A percentile compares a stretch with the other conserved stretches of the same genome.
phyloP scores from a whole-genome alignment of 2,329 filamentous ascomycete genomes.

The Mycogone perniciosa region DNA sequence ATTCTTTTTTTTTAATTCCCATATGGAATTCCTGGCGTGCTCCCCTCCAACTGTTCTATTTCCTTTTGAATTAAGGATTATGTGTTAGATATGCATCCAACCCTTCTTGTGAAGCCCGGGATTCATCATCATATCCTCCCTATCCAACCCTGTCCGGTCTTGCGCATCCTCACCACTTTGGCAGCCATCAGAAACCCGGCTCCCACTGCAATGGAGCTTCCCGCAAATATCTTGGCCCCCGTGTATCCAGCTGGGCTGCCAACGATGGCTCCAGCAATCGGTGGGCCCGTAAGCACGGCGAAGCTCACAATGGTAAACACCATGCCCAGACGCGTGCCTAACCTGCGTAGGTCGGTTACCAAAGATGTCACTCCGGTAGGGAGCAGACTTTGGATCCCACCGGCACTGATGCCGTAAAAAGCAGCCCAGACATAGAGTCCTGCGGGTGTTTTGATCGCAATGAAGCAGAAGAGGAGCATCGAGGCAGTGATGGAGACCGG shows the following conservation, averaged over 20 bases:
- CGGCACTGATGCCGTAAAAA: constrained; percentile 56
- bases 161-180: constrained; percentile 33
- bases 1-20: too few relatives aligned
- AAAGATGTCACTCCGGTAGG: constrained; percentile 52
- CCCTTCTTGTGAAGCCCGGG: background rate
- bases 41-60: too few relatives aligned
- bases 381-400: constrained; percentile 58
- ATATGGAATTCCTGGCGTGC: too few relatives aligned
- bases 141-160: constrained; percentile 30
- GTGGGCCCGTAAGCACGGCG: constrained; percentile 45
- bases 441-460: constrained; percentile 41
- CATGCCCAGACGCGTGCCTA: constrained; percentile 53
- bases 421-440: constrained; percentile 56
- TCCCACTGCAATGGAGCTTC: constrained; percentile 30
- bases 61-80: too few relatives aligned
- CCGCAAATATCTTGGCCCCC: constrained; percentile 46
- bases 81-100: too few relatives aligned
- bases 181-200: constrained; percentile 33
- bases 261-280: constrained; percentile 46
- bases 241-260: constrained; percentile 33
- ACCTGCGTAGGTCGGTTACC: constrained; percentile 44
- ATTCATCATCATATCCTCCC: constrained; percentile 7
- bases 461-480: constrained; percentile 50
- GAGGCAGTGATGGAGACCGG: constrained; percentile 38
- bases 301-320: constrained; percentile 50